Conservation (phyloP, 2,329 filamentous ascomycete species). For the Lanzia echinophila region DNA sequence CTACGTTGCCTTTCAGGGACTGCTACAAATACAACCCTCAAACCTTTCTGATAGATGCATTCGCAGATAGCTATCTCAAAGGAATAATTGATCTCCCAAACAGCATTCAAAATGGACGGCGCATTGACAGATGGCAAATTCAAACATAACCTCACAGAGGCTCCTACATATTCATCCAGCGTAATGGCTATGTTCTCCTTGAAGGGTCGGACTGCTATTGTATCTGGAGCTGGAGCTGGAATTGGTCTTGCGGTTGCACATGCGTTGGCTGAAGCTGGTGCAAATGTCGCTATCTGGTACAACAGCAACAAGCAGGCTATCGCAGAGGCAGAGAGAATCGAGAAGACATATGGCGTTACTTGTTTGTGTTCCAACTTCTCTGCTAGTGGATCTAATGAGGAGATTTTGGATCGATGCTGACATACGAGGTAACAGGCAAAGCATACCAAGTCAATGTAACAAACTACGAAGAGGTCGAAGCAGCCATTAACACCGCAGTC, state of each 20-base stretch:
- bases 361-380: slow-evolving; percentile 39
- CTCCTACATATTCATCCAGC: slow-evolving; percentile 37
- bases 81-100: neutral
- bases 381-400: neutral
- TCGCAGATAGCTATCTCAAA: neutral
- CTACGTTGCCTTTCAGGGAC: too few relatives aligned
- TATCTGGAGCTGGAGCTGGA: slow-evolving; percentile 39
- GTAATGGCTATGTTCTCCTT: slow-evolving; percentile 57
- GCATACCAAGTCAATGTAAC: slow-evolving; percentile 58
- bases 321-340: slow-evolving; percentile 55
- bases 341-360: slow-evolving; percentile 59
- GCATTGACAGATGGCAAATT: slow-evolving; percentile 40
- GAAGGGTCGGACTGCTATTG: slow-evolving; percentile 48
- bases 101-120: slow-evolving; percentile 12
- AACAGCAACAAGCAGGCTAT: slow-evolving; percentile 61
- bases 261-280: slow-evolving; percentile 40
- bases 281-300: slow-evolving; percentile 44
- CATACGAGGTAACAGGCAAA: slow-evolving; percentile 37
- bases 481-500: slow-evolving; percentile 43
- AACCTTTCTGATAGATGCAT: too few relatives aligned
- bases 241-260: slow-evolving; percentile 40
- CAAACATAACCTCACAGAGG: slow-evolving; percentile 47
- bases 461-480: slow-evolving; percentile 35
- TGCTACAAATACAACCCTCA: too few relatives aligned
- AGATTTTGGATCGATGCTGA: neutral